Evolutionary conservation across 129 eudicot genomes (phyloP), one percentile per base, ranked within the genome.

Genomic region (Ambrosia artemisiifolia): DNA sequence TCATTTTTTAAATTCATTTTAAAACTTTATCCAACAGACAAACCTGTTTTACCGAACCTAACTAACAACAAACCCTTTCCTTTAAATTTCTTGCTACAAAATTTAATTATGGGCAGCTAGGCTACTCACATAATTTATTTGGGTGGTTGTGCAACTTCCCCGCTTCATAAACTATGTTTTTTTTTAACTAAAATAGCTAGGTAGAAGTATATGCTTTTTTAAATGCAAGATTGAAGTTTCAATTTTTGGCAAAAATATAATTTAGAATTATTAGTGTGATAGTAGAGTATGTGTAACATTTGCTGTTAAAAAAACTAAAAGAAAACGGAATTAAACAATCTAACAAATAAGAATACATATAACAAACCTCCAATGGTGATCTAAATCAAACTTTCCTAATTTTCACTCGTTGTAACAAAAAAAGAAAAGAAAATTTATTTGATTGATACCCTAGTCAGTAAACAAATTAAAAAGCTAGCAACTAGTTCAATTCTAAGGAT

Each of bases 371-470:
- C 24, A 28, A 57, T 35, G 8, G 17, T 30, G 16, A 57, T 28
- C 49, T 40, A 55, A 55, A 20, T 53, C 61, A 70, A 20, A 33
- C 30, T 59, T 56, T 18, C 33, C 47, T 2, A 55, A 30, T 16
- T 56, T 34, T 18, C 11, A 67, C 19, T n/a, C 63, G 10, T 10
- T 12, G 8, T 36, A 51, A 50, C 49, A 30, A 53, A 63, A 63
- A 71, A 53, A 55, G 8, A 11, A 42, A 50, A 62, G n/a, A 16
- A 47, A 7, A 78, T 71, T 71, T 71, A 71, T 78, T 71, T 55
- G 73, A 63, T 61, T 49, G 36, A 67, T 51, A 50, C 5, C 50
- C 11, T 33, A 57, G 40, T 13, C 20, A 66, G 47, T 7, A 57
- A 79, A 50, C 66, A 61, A 50, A 53, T 40, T 57, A 61, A 50